Evolutionary conservation across 228 moss, liverwort and hornwort species (phyloP), one percentile per base, ranked within the genome.

Genomic region (Sphagnum fallax): DNA sequence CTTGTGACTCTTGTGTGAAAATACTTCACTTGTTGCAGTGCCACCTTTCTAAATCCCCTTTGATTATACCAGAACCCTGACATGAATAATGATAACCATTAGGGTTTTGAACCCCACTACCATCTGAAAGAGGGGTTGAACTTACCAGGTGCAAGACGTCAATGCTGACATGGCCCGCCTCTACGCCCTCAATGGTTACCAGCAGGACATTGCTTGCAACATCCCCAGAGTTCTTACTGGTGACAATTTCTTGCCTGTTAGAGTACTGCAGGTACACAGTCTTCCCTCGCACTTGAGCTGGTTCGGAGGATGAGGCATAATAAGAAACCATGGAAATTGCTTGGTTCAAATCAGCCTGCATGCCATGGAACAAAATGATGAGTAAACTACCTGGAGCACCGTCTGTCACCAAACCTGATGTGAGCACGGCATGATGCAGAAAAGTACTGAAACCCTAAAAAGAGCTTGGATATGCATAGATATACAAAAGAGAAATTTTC

Each of bases 171-270:
- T 98, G 94, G 90, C 98, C 94, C 58, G 98, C 98, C 78, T 94
- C 98, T 89, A 98, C 98, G 89, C 98, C 98, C 89, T 98, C 98
- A 88, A 98, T 94, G 52, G 98, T 98, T 87, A 98, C 98, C 87
- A 98, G 87, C 69, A 98, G 92, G 73, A 98, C 94, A 90, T 98
- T 98, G 98, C 98, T 98, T 83, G 98, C 98, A 87, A 94, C 92
- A 92, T 98, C 98, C 78, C 98, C 98, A 89, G 92, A 98, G 77
- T 98, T 98, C 80, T 98, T 98, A 89, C 94, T 98, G 84, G 93
- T 98, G 69, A 98, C 98, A 82, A 98, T 98, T 90, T 98, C 98
- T 90, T 98, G 98, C 83, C 92, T 98, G 89, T 98, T 98, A 75
- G 98, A 98, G 75, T 98, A 98, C 79, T 98, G 98, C 69, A 98